Conservation (phyloP, 371 early-diverging fungal species). For the Syncephalis fuscata region DNA sequence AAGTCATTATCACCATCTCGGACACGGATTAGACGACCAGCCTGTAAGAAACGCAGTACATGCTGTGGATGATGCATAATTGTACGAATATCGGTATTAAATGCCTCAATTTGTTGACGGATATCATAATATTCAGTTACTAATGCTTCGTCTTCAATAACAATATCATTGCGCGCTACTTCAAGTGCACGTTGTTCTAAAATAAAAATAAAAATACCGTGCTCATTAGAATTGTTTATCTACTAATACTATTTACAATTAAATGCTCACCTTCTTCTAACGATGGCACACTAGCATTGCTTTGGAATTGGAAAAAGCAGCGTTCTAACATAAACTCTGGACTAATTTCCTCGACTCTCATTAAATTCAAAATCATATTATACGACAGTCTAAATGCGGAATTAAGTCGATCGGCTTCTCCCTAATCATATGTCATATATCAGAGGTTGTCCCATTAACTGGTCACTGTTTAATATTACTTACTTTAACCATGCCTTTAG, state of each 20-base stretch:
- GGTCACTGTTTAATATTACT: slow-evolving; percentile 15
- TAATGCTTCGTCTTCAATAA: slow-evolving; percentile 47
- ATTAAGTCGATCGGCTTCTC: slow-evolving; percentile 84
- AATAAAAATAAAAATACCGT: slow-evolving; percentile 2
- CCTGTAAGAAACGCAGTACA: slow-evolving; percentile 67
- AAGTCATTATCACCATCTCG: slow-evolving; percentile 51
- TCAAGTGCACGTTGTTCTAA: slow-evolving; percentile 34
- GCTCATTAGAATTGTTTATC: not conserved
- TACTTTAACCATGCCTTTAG: slow-evolving; percentile 79
- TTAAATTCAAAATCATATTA: slow-evolving; percentile 97
- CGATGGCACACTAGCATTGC: slow-evolving; percentile 62
- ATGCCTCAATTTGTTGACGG: slow-evolving; percentile 46
- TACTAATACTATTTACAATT: not conserved
- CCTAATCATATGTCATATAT: slow-evolving; percentile 15
- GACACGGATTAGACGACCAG: slow-evolving; percentile 70
- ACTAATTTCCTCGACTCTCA: slow-evolving; percentile 93
- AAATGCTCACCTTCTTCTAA: slow-evolving; percentile 22
- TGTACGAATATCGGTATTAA: slow-evolving; percentile 47
- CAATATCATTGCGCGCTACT: slow-evolving; percentile 26
- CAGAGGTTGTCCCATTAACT: too few species aligned
- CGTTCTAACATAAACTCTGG: slow-evolving; percentile 91
- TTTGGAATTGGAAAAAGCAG: slow-evolving; percentile 96
- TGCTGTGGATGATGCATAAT: slow-evolving; percentile 70
- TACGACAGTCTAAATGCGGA: slow-evolving; percentile 98
- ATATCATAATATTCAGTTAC: slow-evolving; percentile 63